Base-by-base conservation (phyloP, 1,284 basidiomycete species). In the Marasmius oreades region DNA sequence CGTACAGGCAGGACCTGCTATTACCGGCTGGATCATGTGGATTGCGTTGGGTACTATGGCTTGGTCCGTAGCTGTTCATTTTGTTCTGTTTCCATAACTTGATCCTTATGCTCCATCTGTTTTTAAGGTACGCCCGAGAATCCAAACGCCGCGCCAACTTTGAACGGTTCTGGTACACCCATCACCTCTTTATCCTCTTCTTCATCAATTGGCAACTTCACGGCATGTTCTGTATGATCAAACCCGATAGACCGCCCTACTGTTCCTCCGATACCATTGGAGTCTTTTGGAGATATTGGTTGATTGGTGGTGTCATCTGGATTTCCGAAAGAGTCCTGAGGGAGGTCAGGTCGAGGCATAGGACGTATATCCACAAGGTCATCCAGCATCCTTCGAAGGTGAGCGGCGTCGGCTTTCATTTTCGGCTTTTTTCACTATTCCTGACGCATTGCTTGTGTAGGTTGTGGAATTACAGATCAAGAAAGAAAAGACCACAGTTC, bases 201-300 rank as follows among this genome's bases (percentile, higher is more conserved):
- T 96, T 96, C 77, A 81, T 93, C 69, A 77, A 79, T 66, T 95
- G 93, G 93, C 93, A 95, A 70, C 76, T 95, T 36, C 93, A 95
- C 67, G 93, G 93, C 55, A 91, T 95, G 89, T 95, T 93, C 82
- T 95, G 92, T 71, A 92, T 92, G 90, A 90, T 93, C 72, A 74
- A 92, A 73, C 92, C 93, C 20, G 92, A 95, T 70, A 78, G 89
- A 53, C 81, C 89, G 0, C 92, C 91, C 0, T 93, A 81, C 73
- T 96, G 93, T 73, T 91, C 88, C 5, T 88, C 71, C 70, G 89
- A 88, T 68, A 82, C 76, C 16, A 86, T 94, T 62, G 93, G 93
- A 64, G 91, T 95, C 59, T 95, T 96, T 76, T 96, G 93, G 93
- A 88, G 90, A 61, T 93, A 92, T 75, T 95, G 92, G 92, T 78